Evolutionary conservation across 1,139 yeast genomes (phyloP), one percentile per base, ranked within the genome.

Genomic region (Candida freyschussii): DNA sequence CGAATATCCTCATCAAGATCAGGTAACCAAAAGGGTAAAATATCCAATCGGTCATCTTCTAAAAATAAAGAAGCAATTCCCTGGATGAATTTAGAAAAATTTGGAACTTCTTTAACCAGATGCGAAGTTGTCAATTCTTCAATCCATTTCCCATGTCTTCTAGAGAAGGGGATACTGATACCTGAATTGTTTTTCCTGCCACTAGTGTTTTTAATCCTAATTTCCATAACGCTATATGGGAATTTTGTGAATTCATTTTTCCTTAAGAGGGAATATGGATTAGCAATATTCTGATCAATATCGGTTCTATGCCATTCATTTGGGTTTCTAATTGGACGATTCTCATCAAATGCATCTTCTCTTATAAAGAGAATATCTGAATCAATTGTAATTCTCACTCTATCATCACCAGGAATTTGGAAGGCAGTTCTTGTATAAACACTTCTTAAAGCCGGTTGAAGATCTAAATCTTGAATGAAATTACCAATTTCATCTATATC

Each of bases 31-130:
- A 86, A 83, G 33, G 98, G 98, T 44, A 91, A 67, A 44, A 81
- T 78, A 53, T 87, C 96, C 53, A 91, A 70, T 50, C 83, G 80
- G 51, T 89, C 96, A 55, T 85, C 94, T 56, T 89, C 97, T 37
- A 86, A 73, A 56, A 80, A 91, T 43, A 91, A 69, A 3, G 86
- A 70, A 6, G 96, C 89, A 43, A 87, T 77, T 60, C 98, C 98
- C 54, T 91, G 98, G 48, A 91, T 87, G 54, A 91, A 91, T 60
- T 91, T 91, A 41, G 97, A 89, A 57, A 87, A 91, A 60, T 91
- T 91, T 25, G 98, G 98, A 24, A 91, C 96, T 1, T 96, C 96
- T 61, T 91, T 97, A 27, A 91, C 98, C 96, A 91, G 68, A 55
- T 85, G 91, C 26, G 89, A 75, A 41, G 78, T 76, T 26, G 86